Evolutionary conservation across 768 basidiomycete genomes (phyloP).

Genomic region (Lactarius quietus): DNA sequence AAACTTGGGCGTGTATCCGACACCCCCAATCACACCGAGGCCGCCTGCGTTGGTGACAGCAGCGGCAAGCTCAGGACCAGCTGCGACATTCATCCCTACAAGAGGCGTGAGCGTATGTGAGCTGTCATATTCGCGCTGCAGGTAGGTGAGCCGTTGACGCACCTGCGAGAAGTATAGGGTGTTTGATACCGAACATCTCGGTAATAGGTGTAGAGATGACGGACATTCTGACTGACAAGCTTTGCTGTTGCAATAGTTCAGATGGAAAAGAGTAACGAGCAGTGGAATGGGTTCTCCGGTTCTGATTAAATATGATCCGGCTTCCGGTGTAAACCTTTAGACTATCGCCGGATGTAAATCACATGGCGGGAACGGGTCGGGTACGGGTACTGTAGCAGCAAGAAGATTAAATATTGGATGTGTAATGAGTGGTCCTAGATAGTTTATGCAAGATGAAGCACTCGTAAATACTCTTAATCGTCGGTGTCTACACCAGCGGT

Average conservation of each 20-base stretch:
- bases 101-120: no score
- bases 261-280: neutral
- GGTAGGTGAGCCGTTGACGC: conserved; percentile 7
- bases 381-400: neutral
- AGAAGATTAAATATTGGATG: conserved; percentile 7
- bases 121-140: neutral
- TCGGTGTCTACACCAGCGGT: neutral
- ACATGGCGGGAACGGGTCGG: neutral
- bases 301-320: neutral
- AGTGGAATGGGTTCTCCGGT: neutral
- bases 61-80: conserved; percentile 82
- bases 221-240: conserved; percentile 43
- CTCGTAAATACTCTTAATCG: conserved; percentile 10
- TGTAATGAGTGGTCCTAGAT: conserved; percentile 22
- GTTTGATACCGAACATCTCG: conserved; percentile 82
- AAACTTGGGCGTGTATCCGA: conserved; percentile 81
- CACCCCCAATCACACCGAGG: conserved; percentile 87
- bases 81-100: conserved; percentile 64
- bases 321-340: neutral
- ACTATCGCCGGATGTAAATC: neutral
- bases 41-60: conserved; percentile 95
- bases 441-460: conserved; percentile 20
- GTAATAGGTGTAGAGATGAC: conserved; percentile 81
- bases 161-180: conserved; percentile 85
- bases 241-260: neutral